These are phyloP conservation scores for Hygrophorus russula DNA, from an alignment of 768 basidiomycete species.

Conservation along the genomic window DNA sequence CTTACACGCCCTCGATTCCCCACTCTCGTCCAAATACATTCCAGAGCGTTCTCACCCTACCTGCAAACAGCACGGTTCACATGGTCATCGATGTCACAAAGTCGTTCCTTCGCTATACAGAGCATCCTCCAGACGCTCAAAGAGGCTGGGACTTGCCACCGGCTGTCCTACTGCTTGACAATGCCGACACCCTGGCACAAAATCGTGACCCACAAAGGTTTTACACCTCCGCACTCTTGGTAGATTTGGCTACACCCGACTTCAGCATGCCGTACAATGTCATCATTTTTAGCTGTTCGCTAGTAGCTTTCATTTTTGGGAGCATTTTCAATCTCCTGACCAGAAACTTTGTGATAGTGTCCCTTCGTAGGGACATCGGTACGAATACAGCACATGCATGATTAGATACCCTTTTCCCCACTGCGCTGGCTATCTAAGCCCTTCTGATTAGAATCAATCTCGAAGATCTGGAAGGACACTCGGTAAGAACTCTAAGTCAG, in stretches of 20 bases:
- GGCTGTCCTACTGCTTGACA: slow-evolving; percentile 47
- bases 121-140: slow-evolving; percentile 92
- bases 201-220: slow-evolving; percentile 28
- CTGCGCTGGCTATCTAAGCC: neutral
- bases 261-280: slow-evolving; percentile 99
- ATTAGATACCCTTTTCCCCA: neutral
- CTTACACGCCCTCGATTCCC: slow-evolving; percentile 56
- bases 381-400: neutral
- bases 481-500: too few species aligned
- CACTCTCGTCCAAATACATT: slow-evolving; percentile 72
- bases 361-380: slow-evolving; percentile 11
- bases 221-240: slow-evolving; percentile 73
- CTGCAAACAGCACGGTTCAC: slow-evolving; percentile 49
- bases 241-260: slow-evolving; percentile 96
- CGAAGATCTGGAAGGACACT: too few species aligned
- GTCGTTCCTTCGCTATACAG: slow-evolving; percentile 84
- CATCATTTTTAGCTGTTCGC: slow-evolving; percentile 89
- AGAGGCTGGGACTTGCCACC: slow-evolving; percentile 91
- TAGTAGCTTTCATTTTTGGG: slow-evolving; percentile 90
- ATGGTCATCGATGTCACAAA: slow-evolving; percentile 70
- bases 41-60: slow-evolving; percentile 60
- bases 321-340: slow-evolving; percentile 83
- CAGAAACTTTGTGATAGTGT: slow-evolving; percentile 60
- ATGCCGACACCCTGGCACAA: slow-evolving; percentile 10
- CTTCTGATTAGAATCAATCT: neutral